Evolutionary conservation across 2,329 filamentous ascomycete species (phyloP).

Genomic region (Microcyclosporella mali): DNA sequence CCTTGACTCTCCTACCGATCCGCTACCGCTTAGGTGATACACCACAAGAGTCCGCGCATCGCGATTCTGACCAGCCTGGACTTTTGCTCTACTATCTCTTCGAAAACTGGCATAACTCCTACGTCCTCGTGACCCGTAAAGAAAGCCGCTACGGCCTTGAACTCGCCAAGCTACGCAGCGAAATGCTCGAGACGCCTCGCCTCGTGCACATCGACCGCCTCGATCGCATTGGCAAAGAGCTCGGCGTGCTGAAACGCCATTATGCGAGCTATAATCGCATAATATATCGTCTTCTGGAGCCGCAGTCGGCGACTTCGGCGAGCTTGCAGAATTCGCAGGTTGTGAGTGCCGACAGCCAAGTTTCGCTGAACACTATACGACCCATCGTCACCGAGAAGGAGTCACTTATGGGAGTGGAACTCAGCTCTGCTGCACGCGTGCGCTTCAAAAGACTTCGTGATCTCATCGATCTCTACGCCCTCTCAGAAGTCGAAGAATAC

Average conservation of each 20-base stretch:
- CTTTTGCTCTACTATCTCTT: slow-evolving; percentile 62
- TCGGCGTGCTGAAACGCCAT: slow-evolving; percentile 55
- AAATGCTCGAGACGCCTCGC: slow-evolving; percentile 49
- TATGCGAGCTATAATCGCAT: slow-evolving; percentile 57
- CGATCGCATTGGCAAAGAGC: slow-evolving; percentile 55
- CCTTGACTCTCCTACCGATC: slow-evolving; percentile 41
- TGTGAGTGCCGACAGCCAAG: slow-evolving; percentile 18
- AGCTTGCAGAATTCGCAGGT: slow-evolving; percentile 41
- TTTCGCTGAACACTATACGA: slow-evolving; percentile 21
- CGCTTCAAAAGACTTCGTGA: slow-evolving; percentile 56
- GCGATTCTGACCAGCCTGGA: slow-evolving; percentile 50
- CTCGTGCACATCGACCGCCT: slow-evolving; percentile 46
- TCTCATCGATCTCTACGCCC: slow-evolving; percentile 54
- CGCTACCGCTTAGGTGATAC: slow-evolving; percentile 40
- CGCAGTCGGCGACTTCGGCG: slow-evolving; percentile 38
- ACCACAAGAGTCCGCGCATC: slow-evolving; percentile 42
- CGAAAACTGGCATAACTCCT: slow-evolving; percentile 58
- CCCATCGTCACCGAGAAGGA: slow-evolving; percentile 26
- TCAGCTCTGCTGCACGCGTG: slow-evolving; percentile 47
- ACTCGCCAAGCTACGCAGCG: slow-evolving; percentile 41
- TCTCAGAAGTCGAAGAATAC: slow-evolving; percentile 57
- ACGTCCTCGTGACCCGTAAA: slow-evolving; percentile 48
- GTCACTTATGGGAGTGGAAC: slow-evolving; percentile 39
- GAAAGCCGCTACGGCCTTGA: slow-evolving; percentile 44
- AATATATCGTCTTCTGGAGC: slow-evolving; percentile 52